Evolutionary conservation across 768 basidiomycete genomes (phyloP).

Genomic region (Strobilomyces echinocephalus): DNA sequence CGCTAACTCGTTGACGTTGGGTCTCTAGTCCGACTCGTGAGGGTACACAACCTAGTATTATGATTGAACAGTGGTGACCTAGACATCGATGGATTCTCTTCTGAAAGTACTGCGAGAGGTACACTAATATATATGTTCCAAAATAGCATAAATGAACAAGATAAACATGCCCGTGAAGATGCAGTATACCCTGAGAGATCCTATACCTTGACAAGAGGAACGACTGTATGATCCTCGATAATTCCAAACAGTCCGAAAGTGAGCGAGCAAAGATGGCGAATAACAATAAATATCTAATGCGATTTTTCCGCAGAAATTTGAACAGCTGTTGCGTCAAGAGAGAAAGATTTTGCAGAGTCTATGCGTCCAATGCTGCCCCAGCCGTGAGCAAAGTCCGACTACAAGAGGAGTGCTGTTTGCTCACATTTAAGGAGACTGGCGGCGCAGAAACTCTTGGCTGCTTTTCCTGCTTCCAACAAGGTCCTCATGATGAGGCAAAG

Average conservation of each 20-base stretch:
- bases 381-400: not conserved
- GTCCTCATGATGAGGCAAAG: slow-evolving; percentile 41
- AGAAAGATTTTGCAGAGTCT: not conserved
- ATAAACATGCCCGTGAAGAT: slow-evolving; percentile 33
- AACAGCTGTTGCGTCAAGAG: slow-evolving; percentile 6
- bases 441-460: slow-evolving; percentile 35
- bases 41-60: not conserved
- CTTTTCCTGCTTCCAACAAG: slow-evolving; percentile 37
- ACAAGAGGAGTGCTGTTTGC: not conserved
- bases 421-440: slow-evolving; percentile 25
- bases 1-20: not conserved
- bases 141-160: slow-evolving; percentile 37
- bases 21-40: too few species aligned
- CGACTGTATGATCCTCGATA: slow-evolving; percentile 20
- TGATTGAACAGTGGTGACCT: not conserved
- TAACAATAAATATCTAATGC: slow-evolving; percentile 31
- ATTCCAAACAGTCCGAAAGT: slow-evolving; percentile 32
- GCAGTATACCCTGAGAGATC: slow-evolving; percentile 32
- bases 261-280: slow-evolving; percentile 23
- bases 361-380: not conserved
- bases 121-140: slow-evolving; percentile 32
- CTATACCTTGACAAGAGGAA: slow-evolving; percentile 25
- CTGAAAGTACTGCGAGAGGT: slow-evolving; percentile 18
- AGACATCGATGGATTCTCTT: slow-evolving; percentile 6
- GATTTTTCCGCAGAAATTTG: slow-evolving; percentile 19